Evolutionary conservation across 768 basidiomycete genomes (phyloP), one percentile per base, ranked within the genome.

Genomic region (Suillus luteus): DNA sequence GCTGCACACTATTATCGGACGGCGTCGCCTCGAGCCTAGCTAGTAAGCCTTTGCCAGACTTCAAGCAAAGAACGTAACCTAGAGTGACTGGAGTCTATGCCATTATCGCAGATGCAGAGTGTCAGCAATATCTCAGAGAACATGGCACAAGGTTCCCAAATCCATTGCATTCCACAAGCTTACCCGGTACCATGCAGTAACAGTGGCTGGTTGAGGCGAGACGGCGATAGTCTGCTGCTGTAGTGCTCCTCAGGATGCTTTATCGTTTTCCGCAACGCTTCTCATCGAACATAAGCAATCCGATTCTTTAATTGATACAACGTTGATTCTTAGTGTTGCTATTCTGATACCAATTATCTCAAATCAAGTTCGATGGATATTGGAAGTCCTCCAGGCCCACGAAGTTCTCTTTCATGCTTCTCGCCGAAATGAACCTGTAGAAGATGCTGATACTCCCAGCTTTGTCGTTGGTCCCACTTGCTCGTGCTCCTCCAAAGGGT

Each of bases 331-430:
- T 22, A 40, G 5, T 17, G 5, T 54, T 24, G 58, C 14, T 48
- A 22, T 43, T 24, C 19, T 9, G 7, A 63, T 10, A 54, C 33
- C 5, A 24, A 35, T 33, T 2, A 31, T n/a, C 49, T 79, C 73
- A 95, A 49, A 85, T 79, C 68, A 94, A 70, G 78, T 99, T 99
- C 44, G 91, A 93, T 24, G 95, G 95, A 77, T 99, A 99, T 9
- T 75, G 71, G 78, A 90, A 91, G 48, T 90, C 86, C 68, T 92
- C 87, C 69, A 95, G 76, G 10, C 85, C 87, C 46, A 96, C 86
- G 71, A 99, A 98, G 74, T 91, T 95, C 81, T 99, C 97, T 83
- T 99, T 99, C 83, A 99, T 95, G 69, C 90, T 94, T 73, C 97
- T 84, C 59, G 92, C 88, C 62, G 89, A 89, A 65, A 96, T 86